A percentile compares a stretch with the other conserved stretches of the same genome.
phyloP scores from a whole-genome alignment of 441 rosid genomes.

The Breynia disticha region DNA sequence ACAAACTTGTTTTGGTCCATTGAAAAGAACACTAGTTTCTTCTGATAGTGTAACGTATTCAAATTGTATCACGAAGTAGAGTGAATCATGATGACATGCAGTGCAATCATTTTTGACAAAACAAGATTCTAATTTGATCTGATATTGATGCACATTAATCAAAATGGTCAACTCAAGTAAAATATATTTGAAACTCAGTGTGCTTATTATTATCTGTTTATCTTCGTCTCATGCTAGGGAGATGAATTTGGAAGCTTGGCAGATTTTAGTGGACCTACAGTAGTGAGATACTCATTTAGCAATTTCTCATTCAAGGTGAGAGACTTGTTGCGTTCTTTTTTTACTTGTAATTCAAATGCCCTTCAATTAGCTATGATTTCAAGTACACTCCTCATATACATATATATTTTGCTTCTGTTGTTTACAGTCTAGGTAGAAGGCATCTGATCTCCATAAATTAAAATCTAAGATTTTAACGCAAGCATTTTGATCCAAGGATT shows the following conservation, averaged over 20 bases:
- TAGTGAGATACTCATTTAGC: slow-evolving; percentile 83
- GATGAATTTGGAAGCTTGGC: slow-evolving; percentile 81
- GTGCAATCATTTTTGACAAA: not conserved
- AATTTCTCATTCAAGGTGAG: slow-evolving; percentile 94
- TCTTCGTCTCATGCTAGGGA: slow-evolving; percentile 38
- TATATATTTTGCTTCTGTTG: not conserved
- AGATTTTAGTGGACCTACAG: slow-evolving; percentile 57
- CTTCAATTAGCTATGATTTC: not conserved
- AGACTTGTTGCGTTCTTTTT: slow-evolving; percentile 2
- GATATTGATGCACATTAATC: not conserved
- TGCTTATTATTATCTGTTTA: not conserved
- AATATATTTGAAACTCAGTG: slow-evolving; percentile 1
- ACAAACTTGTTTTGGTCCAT: not conserved
- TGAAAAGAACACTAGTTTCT: not conserved
- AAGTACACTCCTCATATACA: not conserved
- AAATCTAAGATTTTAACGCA: too few relatives aligned
- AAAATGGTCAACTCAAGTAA: too few relatives aligned
- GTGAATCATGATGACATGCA: not conserved
- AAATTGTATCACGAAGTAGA: not conserved
- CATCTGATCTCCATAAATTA: too few relatives aligned
- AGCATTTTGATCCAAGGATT: slow-evolving; percentile 3
- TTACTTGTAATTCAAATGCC: too few relatives aligned
- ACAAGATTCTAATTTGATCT: not conserved
- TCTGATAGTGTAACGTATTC: not conserved
- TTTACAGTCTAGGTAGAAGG: too few relatives aligned